A percentile compares a stretch with the other conserved stretches of the same genome.
Evolutionary conservation across 2,329 filamentous ascomycete species (phyloP).

Genomic region (Diaporthe eres): DNA sequence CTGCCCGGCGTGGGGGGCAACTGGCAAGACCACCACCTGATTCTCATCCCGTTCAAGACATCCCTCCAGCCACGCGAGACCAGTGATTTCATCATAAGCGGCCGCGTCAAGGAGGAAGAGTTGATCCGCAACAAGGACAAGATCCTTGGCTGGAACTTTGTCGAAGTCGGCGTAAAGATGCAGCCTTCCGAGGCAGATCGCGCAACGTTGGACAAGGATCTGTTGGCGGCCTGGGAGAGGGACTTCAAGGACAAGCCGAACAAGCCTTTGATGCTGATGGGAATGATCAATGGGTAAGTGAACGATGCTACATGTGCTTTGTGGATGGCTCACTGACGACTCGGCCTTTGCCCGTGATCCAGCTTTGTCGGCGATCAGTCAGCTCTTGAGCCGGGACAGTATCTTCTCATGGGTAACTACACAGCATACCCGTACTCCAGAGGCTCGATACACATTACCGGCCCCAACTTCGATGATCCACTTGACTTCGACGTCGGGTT

Average conservation of each 20-base stretch:
- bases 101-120: constrained; percentile 43
- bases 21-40: constrained; percentile 69
- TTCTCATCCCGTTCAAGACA: constrained; percentile 65
- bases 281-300: constrained; percentile 44
- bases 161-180: constrained; percentile 67
- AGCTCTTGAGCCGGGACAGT: constrained; percentile 38
- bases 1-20: constrained; percentile 67
- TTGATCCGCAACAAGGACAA: constrained; percentile 46
- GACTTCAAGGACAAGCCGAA: constrained; percentile 58
- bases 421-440: constrained; percentile 73
- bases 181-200: constrained; percentile 67
- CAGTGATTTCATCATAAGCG: constrained; percentile 48
- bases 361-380: constrained; percentile 54
- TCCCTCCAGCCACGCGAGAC: constrained; percentile 62
- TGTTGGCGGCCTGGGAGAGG: constrained; percentile 63
- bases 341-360: neutral
- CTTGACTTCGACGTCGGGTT: constrained; percentile 71
- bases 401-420: constrained; percentile 57
- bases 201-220: constrained; percentile 62
- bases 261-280: constrained; percentile 47
- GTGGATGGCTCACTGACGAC: neutral
- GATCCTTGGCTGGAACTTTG: constrained; percentile 67
- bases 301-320: neutral
- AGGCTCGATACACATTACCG: constrained; percentile 71
- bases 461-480: constrained; percentile 56